These are phyloP conservation scores for Fusarium sarcochroum DNA, from an alignment of 2,329 filamentous ascomycete species.

Conservation along the genomic window DNA sequence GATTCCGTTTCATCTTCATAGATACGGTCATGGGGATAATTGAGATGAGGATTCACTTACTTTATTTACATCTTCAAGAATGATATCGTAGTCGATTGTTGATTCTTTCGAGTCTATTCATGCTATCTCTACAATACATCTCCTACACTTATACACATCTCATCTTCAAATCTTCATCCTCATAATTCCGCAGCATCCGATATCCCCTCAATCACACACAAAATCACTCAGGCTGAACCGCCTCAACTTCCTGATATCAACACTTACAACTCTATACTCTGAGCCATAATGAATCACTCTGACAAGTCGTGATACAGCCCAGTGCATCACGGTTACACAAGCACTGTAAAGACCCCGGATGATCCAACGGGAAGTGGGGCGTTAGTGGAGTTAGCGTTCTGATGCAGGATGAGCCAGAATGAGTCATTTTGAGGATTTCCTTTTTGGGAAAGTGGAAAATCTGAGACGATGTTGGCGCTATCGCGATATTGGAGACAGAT, in stretches of 20 bases:
- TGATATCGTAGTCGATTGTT: neutral
- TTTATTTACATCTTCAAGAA: neutral
- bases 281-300: constrained; percentile 49
- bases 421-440: constrained; percentile 50
- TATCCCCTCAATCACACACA: neutral
- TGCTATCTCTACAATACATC: neutral
- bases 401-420: constrained; percentile 51
- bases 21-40: neutral
- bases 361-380: constrained; percentile 16
- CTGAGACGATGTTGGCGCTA: neutral
- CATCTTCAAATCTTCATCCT: neutral
- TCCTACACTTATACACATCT: constrained; percentile 2
- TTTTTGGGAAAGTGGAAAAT: constrained; percentile 20
- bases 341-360: constrained; percentile 19
- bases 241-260: neutral
- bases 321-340: constrained; percentile 16
- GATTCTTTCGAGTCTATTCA: neutral
- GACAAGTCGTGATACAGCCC: constrained; percentile 20
- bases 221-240: neutral
- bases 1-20: constrained; percentile 48
- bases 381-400: neutral
- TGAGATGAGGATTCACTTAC: neutral
- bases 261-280: neutral
- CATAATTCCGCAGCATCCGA: neutral
- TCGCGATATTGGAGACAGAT: neutral